Evolutionary conservation across 352 stramenopile species (phyloP), one percentile per base, ranked within the genome.

Genomic region (Thalassiosira mediterranea): DNA sequence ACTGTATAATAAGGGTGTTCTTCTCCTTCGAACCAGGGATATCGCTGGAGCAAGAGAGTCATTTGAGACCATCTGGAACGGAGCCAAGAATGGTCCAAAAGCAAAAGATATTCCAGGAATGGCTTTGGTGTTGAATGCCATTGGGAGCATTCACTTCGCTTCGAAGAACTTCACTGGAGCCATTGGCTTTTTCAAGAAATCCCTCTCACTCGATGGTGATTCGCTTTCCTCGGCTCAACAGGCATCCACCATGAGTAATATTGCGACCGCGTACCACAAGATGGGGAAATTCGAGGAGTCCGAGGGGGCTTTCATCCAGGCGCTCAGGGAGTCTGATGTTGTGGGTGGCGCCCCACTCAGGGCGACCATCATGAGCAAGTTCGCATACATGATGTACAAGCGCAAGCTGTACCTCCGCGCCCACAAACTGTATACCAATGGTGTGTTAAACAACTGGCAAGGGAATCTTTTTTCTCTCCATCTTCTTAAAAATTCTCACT

Each of bases 131-230:
- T 15, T 58, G 11, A 58, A 58, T 34, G 49, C 11, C 49, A 58
- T 58, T 34, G 49, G 49, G 25, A 58, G 31, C 49, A 58, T 58
- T 58, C 25, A 58, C 49, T 58, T 58, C 25, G 49, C 21, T 5
- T 32, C 4, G 23, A 58, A 58, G 15, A 4, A 31, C 5, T 58
- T 32, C 21, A 31, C 23, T 11, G 21, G 31, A 5, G 49, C 49
- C 25, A 32, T 58, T 15, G 49, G 31, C 3, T 13, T 5, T 28
- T 58, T 32, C 15, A 34, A 58, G 10, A 23, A 58, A 31, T 58
- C 49, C 15, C 17, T 58, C 17, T 28, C 49, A 28, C 7, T 31
- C 5, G 49, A 31, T n/a, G 15, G 4, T 58, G 49, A 58, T 58
- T 34, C 3, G 4, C 31, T 58, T 58, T 32, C 49, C 17, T 4